Base-by-base conservation (phyloP, 2,329 filamentous ascomycete genomes). In the Xylaria sp. region DNA sequence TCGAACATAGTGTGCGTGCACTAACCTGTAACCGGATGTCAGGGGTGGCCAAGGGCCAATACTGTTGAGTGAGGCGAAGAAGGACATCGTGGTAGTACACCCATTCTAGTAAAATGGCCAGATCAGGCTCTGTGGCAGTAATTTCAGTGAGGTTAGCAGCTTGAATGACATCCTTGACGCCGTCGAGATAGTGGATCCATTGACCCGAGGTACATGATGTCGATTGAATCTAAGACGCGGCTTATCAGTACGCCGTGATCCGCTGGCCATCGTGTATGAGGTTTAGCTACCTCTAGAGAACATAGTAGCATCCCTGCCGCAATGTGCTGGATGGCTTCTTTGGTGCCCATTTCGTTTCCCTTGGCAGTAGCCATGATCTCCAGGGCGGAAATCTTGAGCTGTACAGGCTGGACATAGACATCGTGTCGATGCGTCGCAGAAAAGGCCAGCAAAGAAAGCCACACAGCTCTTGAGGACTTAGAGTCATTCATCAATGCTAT, bases 201-300 rank as follows among this genome's bases (percentile, higher is more conserved):
- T n/a, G 5, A n/a, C 27, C 10, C 22, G 5, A 55, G 25, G 22
- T n/a, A 58, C 11, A 2, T n/a, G 20, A 4, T 5, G 3, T 29
- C 11, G 13, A 11, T 17, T 3, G n/a, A 7, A 38, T n/a, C 9
- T 44, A 1, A 17, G 53, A 44, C 39, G 39, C 3, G 2, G 15
- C 29, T 29, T 36, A 6, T 36, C 11, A 36, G 33, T 11, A 31
- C 6, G 22, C 22, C 6, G 11, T 44, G 25, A 67, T 71, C 33
- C 11, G 11, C 33, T 36, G 5, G 11, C 11, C 33, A 36, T n/a
- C n/a, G n/a, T n/a, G n/a, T n/a, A n/a, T n/a, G n/a, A n/a, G n/a
- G n/a, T n/a, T n/a, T n/a, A n/a, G n/a, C n/a, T 42, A 74, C 70
- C 67, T 76, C 73, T 29, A 73, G 71, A 3, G 73, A 75, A 60